phyloP scores from a whole-genome alignment of 306 rosid genomes.

The Acmispon strigosus region DNA sequence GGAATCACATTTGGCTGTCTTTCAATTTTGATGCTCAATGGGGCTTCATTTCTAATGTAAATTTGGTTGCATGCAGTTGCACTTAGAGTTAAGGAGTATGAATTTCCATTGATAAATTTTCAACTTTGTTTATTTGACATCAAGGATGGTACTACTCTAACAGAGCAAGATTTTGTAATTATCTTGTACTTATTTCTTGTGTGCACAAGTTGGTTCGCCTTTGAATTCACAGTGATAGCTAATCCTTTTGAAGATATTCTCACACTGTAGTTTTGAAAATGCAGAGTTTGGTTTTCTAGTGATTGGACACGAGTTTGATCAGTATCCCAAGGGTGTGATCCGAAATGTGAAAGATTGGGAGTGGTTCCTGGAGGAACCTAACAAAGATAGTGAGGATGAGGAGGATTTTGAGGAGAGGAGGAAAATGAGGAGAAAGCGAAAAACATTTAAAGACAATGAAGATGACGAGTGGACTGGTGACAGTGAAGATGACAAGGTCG shows the following conservation, averaged over 20 bases:
- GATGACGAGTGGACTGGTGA: constrained; percentile 72
- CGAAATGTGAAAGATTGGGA: constrained; percentile 53
- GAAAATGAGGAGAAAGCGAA: constrained; percentile 40
- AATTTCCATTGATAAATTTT: background rate
- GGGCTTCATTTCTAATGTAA: too few species aligned
- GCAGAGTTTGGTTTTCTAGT: constrained; percentile 81
- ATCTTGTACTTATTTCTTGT: background rate
- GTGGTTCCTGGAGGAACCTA: constrained; percentile 73
- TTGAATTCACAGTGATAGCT: background rate
- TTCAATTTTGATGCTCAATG: too few species aligned
- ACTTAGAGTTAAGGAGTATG: too few species aligned
- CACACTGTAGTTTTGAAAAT: constrained; percentile 8
- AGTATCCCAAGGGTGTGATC: constrained; percentile 55
- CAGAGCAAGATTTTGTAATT: background rate
- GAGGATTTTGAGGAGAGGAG: constrained; percentile 30
- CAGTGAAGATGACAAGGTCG: constrained; percentile 44
- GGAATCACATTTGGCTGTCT: too few species aligned
- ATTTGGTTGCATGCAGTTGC: too few species aligned
- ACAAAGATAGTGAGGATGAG: constrained; percentile 38
- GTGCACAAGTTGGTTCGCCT: background rate
- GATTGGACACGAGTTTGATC: constrained; percentile 75
- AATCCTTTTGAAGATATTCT: background rate
- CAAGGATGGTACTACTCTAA: background rate
- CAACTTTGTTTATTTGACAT: background rate
- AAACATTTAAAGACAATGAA: constrained; percentile 23